Conservation (phyloP, 2,329 filamentous ascomycete species). For the Arachnomyces sp. region DNA sequence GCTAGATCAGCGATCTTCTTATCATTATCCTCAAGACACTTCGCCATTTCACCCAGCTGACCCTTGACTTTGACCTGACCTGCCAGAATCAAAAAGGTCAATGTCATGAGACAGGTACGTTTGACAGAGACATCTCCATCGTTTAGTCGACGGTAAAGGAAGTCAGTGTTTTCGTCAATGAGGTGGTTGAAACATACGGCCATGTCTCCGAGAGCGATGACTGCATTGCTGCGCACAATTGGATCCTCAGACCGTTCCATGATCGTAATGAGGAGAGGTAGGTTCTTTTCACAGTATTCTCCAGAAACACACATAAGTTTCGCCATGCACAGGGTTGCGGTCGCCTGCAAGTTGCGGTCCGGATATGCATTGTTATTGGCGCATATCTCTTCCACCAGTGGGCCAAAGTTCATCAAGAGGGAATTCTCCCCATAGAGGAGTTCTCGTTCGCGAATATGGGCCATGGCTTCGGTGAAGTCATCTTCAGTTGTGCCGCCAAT, state of each 20-base stretch:
- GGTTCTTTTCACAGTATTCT: slow-evolving; percentile 90
- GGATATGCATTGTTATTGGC: slow-evolving; percentile 88
- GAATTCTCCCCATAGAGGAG: slow-evolving; percentile 76
- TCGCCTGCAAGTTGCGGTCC: slow-evolving; percentile 82
- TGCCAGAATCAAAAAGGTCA: slow-evolving; percentile 93
- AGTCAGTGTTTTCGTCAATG: slow-evolving; percentile 98
- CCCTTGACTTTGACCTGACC: slow-evolving; percentile 99
- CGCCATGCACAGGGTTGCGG: slow-evolving; percentile 86
- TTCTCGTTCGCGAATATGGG: slow-evolving; percentile 76
- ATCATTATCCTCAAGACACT: slow-evolving; percentile 94
- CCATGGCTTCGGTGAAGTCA: slow-evolving; percentile 82
- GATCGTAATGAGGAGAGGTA: slow-evolving; percentile 92
- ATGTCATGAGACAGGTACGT: slow-evolving; percentile 93
- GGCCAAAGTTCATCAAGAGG: slow-evolving; percentile 82
- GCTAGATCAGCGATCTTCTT: slow-evolving; percentile 88
- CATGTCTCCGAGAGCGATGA: slow-evolving; percentile 97
- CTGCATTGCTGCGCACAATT: slow-evolving; percentile 88
- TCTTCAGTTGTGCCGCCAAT: slow-evolving; percentile 95
- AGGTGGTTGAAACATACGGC: slow-evolving; percentile 99
- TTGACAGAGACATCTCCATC: slow-evolving; percentile 86
- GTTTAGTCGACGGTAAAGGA: slow-evolving; percentile 86
- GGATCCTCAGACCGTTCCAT: slow-evolving; percentile 91
- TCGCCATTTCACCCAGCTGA: slow-evolving; percentile 97
- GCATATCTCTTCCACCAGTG: slow-evolving; percentile 86
- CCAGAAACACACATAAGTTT: slow-evolving; percentile 98